A percentile compares a stretch with the other conserved stretches of the same genome.
Evolutionary conservation across 2,329 filamentous ascomycete genomes (phyloP).

Genomic region (Apiospora phragmitis): DNA sequence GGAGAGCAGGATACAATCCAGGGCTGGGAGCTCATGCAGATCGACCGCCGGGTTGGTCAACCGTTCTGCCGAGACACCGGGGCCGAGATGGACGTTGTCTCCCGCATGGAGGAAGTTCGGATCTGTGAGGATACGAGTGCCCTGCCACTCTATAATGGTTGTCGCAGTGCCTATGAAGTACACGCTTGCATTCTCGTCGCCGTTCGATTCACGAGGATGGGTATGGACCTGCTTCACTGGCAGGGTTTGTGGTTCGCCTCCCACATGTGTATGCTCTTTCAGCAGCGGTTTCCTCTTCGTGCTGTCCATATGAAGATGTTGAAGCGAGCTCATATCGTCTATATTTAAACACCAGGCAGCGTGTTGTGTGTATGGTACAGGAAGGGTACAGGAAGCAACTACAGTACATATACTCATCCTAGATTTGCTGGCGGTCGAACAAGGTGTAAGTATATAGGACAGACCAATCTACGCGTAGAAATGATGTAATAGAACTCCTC

Average conservation of each 20-base stretch:
- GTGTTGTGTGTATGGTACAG: not conserved
- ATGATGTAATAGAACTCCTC: constrained; percentile 20
- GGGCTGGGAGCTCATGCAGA: constrained; percentile 56
- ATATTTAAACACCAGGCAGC: constrained; percentile 15
- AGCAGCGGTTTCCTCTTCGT: constrained; percentile 31
- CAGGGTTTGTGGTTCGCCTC: constrained; percentile 19
- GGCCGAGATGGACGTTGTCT: constrained; percentile 66
- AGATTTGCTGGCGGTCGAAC: not conserved
- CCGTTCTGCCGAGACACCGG: constrained; percentile 57
- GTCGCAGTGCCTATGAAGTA: constrained; percentile 60
- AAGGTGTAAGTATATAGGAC: not conserved
- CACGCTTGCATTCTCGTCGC: constrained; percentile 42
- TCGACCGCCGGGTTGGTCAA: constrained; percentile 61
- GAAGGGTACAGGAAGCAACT: not conserved
- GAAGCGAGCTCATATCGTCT: constrained; percentile 21
- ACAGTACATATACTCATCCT: no score
- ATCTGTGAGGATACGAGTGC: constrained; percentile 55
- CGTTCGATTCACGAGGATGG: constrained; percentile 22
- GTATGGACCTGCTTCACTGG: constrained; percentile 26
- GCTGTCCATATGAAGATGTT: constrained; percentile 26
- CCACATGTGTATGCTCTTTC: constrained; percentile 24
- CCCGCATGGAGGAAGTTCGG: constrained; percentile 67
- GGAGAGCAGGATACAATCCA: constrained; percentile 61
- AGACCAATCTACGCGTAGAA: not conserved
- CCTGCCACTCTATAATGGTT: constrained; percentile 54